These are phyloP conservation scores for Penicillium nordicum DNA, from an alignment of 2,329 filamentous ascomycete species.

Conservation along the genomic window DNA sequence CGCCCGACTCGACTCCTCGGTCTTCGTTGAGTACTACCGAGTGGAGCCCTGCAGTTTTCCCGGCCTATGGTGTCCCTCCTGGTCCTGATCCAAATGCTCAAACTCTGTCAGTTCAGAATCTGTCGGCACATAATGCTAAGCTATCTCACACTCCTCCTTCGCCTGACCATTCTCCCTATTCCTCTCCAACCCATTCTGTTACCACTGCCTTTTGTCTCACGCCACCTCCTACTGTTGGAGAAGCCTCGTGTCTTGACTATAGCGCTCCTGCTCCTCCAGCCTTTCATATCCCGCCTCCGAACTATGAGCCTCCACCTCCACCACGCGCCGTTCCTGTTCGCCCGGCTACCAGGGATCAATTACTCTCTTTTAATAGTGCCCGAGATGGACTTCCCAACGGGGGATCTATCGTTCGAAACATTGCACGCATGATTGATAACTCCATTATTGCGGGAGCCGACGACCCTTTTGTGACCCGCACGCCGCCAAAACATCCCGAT, in stretches of 20 bases:
- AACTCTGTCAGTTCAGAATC: background rate
- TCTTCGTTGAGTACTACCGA: background rate
- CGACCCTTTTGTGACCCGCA: slow-evolving; percentile 27
- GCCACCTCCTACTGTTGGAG: background rate
- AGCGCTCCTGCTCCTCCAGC: background rate
- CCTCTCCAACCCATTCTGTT: background rate
- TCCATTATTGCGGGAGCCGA: slow-evolving; percentile 16
- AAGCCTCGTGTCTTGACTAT: background rate
- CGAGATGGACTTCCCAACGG: slow-evolving; percentile 12
- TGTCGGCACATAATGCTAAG: background rate
- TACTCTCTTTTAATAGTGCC: slow-evolving; percentile 10
- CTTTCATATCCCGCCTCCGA: background rate
- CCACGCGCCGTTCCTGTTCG: background rate
- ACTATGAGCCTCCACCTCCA: background rate
- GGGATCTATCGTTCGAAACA: slow-evolving; percentile 20
- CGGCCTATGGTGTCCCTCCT: background rate
- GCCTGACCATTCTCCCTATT: background rate
- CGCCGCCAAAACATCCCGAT: too few species aligned
- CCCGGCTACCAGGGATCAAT: background rate
- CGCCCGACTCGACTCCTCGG: background rate
- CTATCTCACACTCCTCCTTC: background rate
- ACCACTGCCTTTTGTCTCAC: slow-evolving; percentile 3
- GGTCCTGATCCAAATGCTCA: background rate
- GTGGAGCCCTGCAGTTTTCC: background rate
- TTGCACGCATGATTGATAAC: slow-evolving; percentile 30